A percentile compares a stretch with the other conserved stretches of the same genome.
phyloP scores from a whole-genome alignment of 257 asterid genomes.

The Nicotiana knightiana region DNA sequence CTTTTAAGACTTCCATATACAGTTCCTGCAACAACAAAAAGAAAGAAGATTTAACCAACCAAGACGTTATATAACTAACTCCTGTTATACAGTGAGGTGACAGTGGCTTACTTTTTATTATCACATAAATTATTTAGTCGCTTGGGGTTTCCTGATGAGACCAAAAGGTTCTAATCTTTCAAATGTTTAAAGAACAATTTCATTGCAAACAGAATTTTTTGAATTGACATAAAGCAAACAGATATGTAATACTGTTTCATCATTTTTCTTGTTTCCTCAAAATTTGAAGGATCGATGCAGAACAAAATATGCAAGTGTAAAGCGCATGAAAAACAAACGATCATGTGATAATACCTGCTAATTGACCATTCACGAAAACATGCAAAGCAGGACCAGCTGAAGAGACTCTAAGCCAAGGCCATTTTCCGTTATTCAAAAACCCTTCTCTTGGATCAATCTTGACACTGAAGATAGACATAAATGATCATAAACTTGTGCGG shows the following conservation, averaged over 20 bases:
- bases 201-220: neutral
- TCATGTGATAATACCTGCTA: constrained; percentile 2
- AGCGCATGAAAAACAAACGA: neutral
- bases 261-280: neutral
- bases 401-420: constrained; percentile 72
- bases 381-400: constrained; percentile 60
- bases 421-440: constrained; percentile 56
- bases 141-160: neutral
- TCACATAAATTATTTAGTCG: neutral
- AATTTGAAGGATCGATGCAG: neutral
- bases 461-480: constrained; percentile 44
- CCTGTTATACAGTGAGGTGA: neutral
- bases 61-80: neutral
- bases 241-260: neutral
- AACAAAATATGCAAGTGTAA: neutral
- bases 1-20: constrained; percentile 21
- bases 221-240: neutral
- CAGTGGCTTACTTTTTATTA: neutral
- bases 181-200: neutral
- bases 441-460: constrained; percentile 58
- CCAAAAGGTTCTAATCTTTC: neutral
- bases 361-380: constrained; percentile 23
- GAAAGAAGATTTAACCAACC: neutral
- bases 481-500: neutral
- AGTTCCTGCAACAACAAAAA: constrained; percentile 12